Evolutionary conservation across 805 yeast genomes (phyloP).

Genomic region (Zygoascus ofunaensis): DNA sequence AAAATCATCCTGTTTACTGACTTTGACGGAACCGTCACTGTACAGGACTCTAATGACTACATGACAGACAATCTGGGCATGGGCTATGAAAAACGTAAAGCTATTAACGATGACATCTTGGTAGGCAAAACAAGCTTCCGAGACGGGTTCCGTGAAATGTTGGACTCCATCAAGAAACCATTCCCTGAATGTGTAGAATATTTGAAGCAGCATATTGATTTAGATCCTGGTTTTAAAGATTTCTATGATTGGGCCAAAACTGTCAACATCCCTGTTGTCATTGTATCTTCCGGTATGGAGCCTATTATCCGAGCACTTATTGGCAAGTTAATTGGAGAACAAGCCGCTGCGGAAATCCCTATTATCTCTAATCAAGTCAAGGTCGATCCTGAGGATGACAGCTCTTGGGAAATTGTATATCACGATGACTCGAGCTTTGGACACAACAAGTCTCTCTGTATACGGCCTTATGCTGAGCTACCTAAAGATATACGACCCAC

Average conservation of each 20-base stretch:
- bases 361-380: slow-evolving; percentile 75
- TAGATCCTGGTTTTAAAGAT: slow-evolving; percentile 85
- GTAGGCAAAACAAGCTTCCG: slow-evolving; percentile 53
- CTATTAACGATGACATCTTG: slow-evolving; percentile 62
- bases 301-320: slow-evolving; percentile 80
- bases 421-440: slow-evolving; percentile 84
- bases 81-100: slow-evolving; percentile 59
- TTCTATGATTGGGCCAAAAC: slow-evolving; percentile 73
- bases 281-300: slow-evolving; percentile 88
- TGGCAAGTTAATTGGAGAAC: slow-evolving; percentile 63
- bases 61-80: slow-evolving; percentile 84
- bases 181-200: slow-evolving; percentile 71
- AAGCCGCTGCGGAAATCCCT: slow-evolving; percentile 60
- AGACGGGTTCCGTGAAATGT: slow-evolving; percentile 78
- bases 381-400: slow-evolving; percentile 41
- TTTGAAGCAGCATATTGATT: slow-evolving; percentile 52
- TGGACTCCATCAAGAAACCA: slow-evolving; percentile 66
- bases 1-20: slow-evolving; percentile 89
- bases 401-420: slow-evolving; percentile 75
- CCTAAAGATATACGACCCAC: slow-evolving; percentile 42
- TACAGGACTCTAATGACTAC: slow-evolving; percentile 89
- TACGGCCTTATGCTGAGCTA: slow-evolving; percentile 37
- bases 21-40: slow-evolving; percentile 96
- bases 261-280: slow-evolving; percentile 70
- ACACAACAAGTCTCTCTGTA: slow-evolving; percentile 86